Conservation (phyloP, 208 protist genomes). For the Crithidia thermophila region DNA sequence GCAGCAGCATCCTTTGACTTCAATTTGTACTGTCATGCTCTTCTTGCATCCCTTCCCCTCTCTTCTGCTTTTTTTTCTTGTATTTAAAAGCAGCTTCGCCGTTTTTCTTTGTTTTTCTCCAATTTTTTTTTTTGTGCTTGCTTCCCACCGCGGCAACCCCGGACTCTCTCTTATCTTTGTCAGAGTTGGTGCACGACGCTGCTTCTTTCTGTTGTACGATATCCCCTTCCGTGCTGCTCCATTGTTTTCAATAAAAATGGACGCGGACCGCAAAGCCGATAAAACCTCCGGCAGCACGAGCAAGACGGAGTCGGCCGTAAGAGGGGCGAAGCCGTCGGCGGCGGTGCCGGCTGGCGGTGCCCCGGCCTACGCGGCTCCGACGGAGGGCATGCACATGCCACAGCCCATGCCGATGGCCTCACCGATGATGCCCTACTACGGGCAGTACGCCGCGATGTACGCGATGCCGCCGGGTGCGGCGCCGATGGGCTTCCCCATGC, state of each 20-base stretch:
- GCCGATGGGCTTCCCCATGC: constrained; percentile 23
- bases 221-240: not conserved
- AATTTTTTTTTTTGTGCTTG: constrained; percentile 11
- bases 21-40: too few relatives aligned
- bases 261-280: constrained; percentile 16
- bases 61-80: constrained; percentile 17
- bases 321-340: constrained; percentile 8
- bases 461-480: constrained; percentile 14
- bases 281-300: constrained; percentile 7
- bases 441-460: constrained; percentile 34
- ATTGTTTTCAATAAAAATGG: constrained; percentile 3
- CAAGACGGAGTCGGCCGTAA: constrained; percentile 5
- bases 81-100: constrained; percentile 1
- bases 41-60: not conserved
- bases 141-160: too few relatives aligned
- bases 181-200: not conserved
- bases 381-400: not conserved
- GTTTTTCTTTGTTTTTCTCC: constrained; percentile 18
- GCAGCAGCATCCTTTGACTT: too few relatives aligned
- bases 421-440: constrained; percentile 28
- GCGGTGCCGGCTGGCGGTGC: not conserved
- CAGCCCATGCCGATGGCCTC: constrained; percentile 22
- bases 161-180: too few relatives aligned
- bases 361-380: constrained; percentile 11
- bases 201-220: not conserved